Percentiles rank a stretch among this genome's conserved stretches.
These are phyloP conservation scores for Panus rudis DNA, from an alignment of 768 basidiomycete species.

Conservation along the genomic window DNA sequence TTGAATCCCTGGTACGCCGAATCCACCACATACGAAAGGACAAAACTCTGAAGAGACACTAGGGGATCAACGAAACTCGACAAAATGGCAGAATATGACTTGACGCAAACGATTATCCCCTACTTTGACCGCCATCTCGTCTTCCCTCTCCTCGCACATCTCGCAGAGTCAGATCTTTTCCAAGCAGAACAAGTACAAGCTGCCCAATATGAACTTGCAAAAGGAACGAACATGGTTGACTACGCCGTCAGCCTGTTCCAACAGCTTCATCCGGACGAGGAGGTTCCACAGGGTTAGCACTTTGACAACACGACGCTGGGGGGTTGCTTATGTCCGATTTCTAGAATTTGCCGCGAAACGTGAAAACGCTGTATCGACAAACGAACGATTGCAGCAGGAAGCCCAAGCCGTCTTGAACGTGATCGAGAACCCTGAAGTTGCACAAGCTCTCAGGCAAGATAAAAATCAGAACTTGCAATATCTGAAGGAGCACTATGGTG, in stretches of 20 bases:
- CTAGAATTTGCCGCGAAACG: slow-evolving; percentile 83
- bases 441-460: slow-evolving; percentile 89
- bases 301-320: not conserved
- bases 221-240: slow-evolving; percentile 97
- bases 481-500: slow-evolving; percentile 87
- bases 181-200: slow-evolving; percentile 70
- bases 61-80: not conserved
- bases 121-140: slow-evolving; percentile 93
- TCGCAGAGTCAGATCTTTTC: slow-evolving; percentile 70
- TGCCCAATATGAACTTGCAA: slow-evolving; percentile 96
- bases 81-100: slow-evolving; percentile 83
- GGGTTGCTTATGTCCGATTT: not conserved
- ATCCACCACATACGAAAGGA: no score
- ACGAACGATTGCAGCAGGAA: slow-evolving; percentile 80
- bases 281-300: slow-evolving; percentile 58
- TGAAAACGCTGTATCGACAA: slow-evolving; percentile 73
- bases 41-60: no score
- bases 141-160: slow-evolving; percentile 87
- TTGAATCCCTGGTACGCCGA: no score
- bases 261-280: slow-evolving; percentile 67
- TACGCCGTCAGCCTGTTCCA: slow-evolving; percentile 79
- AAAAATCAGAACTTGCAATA: slow-evolving; percentile 95
- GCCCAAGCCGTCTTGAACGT: slow-evolving; percentile 92
- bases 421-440: slow-evolving; percentile 95
- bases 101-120: slow-evolving; percentile 84